Evolutionary conservation across 306 rosid species (phyloP).

Genomic region (apple (Malus domestica)): DNA sequence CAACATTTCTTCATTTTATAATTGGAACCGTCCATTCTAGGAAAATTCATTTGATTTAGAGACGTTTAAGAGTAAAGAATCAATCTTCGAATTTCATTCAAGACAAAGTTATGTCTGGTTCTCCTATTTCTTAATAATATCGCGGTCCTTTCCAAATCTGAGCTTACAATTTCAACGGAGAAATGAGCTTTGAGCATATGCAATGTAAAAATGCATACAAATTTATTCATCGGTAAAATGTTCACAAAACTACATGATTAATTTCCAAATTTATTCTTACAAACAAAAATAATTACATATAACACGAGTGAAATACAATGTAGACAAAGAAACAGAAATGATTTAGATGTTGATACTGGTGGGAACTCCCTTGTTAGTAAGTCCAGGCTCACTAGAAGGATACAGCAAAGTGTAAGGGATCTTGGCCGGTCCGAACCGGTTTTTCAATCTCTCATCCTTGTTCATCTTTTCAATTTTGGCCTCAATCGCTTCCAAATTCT

Average conservation of each 20-base stretch:
- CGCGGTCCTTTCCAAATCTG: too few species aligned
- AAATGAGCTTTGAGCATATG: too few species aligned
- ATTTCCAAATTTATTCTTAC: not conserved
- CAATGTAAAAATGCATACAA: too few species aligned
- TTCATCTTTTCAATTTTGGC: slow-evolving; percentile 27
- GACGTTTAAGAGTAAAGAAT: not conserved
- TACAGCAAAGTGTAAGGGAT: slow-evolving; percentile 57
- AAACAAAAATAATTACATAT: not conserved
- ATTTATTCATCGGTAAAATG: too few species aligned
- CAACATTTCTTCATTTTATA: too few species aligned
- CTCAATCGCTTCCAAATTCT: slow-evolving; percentile 36
- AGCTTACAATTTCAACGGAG: too few species aligned
- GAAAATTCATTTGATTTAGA: too few species aligned
- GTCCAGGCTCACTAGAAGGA: slow-evolving; percentile 49
- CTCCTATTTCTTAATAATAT: too few species aligned
- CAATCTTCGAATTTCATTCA: not conserved
- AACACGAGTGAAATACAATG: not conserved
- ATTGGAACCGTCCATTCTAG: too few species aligned
- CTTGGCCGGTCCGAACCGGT: slow-evolving; percentile 52
- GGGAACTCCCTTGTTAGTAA: slow-evolving; percentile 66
- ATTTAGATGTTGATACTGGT: slow-evolving; percentile 51
- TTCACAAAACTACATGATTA: too few species aligned
- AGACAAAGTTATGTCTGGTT: too few species aligned
- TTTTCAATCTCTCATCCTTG: slow-evolving; percentile 32
- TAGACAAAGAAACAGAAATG: not conserved